Evolutionary conservation across 208 protist species (phyloP).

Genomic region (Trypanosoma cruzi): DNA sequence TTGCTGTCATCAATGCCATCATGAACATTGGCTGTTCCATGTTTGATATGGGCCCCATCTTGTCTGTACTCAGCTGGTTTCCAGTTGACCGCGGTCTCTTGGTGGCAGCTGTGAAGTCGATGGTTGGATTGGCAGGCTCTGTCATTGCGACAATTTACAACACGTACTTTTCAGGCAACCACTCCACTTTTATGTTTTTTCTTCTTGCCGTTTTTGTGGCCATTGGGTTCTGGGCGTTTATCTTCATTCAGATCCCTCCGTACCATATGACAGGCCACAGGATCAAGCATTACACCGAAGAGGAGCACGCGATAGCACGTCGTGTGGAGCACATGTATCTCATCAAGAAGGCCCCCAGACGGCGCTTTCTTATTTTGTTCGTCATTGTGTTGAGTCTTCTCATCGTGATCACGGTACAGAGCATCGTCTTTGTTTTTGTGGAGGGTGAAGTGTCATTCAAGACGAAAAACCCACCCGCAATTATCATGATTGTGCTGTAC

Average conservation of each 20-base stretch:
- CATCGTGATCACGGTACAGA: conserved; percentile 36
- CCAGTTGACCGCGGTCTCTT: conserved; percentile 48
- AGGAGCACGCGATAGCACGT: conserved; percentile 26
- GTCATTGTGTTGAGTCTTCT: conserved; percentile 35
- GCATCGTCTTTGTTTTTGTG: conserved; percentile 49
- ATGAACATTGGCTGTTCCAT: conserved; percentile 46
- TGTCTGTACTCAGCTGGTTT: conserved; percentile 55
- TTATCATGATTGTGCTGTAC: conserved; percentile 50
- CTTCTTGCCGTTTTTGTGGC: conserved; percentile 33
- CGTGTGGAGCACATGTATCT: conserved; percentile 40
- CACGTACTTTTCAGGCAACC: conserved; percentile 40
- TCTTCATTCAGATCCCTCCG: conserved; percentile 40
- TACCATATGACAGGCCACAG: conserved; percentile 47
- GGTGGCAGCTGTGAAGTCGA: conserved; percentile 44
- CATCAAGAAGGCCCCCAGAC: conserved; percentile 30
- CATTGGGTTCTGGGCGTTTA: conserved; percentile 35
- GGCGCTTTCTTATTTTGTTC: conserved; percentile 41
- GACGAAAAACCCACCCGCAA: conserved; percentile 30
- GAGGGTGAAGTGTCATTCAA: conserved; percentile 24
- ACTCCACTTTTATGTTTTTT: conserved; percentile 47
- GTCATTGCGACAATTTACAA: conserved; percentile 43
- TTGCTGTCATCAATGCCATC: conserved; percentile 50
- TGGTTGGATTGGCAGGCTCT: conserved; percentile 42
- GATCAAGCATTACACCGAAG: conserved; percentile 38
- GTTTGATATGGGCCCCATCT: conserved; percentile 54